Evolutionary conservation across 2,329 filamentous ascomycete species (phyloP).

Genomic region (Microdochium nivale): DNA sequence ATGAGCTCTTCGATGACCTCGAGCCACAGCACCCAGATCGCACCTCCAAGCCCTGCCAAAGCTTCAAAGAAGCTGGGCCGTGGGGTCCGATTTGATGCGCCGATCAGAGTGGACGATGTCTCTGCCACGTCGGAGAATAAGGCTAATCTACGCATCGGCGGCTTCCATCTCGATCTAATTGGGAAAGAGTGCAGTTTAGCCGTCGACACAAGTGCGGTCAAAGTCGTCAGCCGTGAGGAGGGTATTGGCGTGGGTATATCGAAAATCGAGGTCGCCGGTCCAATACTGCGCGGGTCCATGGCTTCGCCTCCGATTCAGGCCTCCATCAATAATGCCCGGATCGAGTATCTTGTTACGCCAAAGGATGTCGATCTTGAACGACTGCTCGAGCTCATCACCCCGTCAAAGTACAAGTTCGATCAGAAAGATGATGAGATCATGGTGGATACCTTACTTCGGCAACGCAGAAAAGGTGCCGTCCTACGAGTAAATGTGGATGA

Average conservation of each 20-base stretch:
- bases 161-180: slow-evolving; percentile 65
- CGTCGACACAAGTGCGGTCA: slow-evolving; percentile 72
- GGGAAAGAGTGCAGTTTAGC: slow-evolving; percentile 69
- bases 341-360: slow-evolving; percentile 67
- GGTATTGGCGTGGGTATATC: slow-evolving; percentile 67
- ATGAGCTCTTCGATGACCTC: slow-evolving; percentile 78
- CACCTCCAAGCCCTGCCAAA: slow-evolving; percentile 25
- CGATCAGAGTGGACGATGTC: slow-evolving; percentile 38
- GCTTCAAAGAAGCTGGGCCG: slow-evolving; percentile 31
- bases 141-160: slow-evolving; percentile 67
- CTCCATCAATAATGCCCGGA: slow-evolving; percentile 55
- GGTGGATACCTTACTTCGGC: slow-evolving; percentile 80
- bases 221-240: slow-evolving; percentile 66
- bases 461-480: slow-evolving; percentile 79
- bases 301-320: slow-evolving; percentile 53
- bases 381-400: slow-evolving; percentile 78
- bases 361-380: slow-evolving; percentile 74
- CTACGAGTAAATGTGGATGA: slow-evolving; percentile 61
- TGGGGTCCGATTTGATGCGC: slow-evolving; percentile 50
- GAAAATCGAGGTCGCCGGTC: slow-evolving; percentile 66
- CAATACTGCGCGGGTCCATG: slow-evolving; percentile 45
- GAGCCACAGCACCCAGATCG: slow-evolving; percentile 39
- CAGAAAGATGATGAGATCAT: slow-evolving; percentile 88
- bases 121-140: slow-evolving; percentile 50
- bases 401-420: slow-evolving; percentile 81